These are phyloP conservation scores for Aspergillus niger DNA, from an alignment of 2,329 filamentous ascomycete species.

Conservation along the genomic window DNA sequence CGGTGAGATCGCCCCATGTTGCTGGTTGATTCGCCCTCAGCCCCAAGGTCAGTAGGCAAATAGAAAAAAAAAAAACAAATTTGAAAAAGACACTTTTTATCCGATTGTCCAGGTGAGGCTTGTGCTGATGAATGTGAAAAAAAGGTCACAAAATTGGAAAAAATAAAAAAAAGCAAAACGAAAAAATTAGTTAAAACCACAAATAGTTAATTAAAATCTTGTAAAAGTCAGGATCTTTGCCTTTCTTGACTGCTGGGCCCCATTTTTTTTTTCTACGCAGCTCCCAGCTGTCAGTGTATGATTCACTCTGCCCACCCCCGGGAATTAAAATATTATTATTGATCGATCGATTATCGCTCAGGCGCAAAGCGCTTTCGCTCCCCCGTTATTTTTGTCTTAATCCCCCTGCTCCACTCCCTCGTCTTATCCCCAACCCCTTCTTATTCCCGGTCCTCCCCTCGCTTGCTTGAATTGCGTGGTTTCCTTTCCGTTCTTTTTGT, in stretches of 20 bases:
- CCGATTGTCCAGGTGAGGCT: slow-evolving; percentile 6
- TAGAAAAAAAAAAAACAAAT: slow-evolving; percentile 1
- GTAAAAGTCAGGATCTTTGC: background rate
- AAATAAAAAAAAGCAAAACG: slow-evolving; percentile 2
- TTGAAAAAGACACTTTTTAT: slow-evolving; percentile 9
- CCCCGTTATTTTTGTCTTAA: slow-evolving; percentile 23
- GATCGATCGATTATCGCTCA: slow-evolving; percentile 16
- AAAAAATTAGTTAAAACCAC: no score
- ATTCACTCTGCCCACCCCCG: slow-evolving; percentile 2
- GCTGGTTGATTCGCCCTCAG: slow-evolving; percentile 1
- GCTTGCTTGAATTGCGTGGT: background rate
- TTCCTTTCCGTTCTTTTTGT: slow-evolving; percentile 12
- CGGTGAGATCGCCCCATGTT: slow-evolving; percentile 10
- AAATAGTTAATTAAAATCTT: background rate
- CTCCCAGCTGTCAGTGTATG: slow-evolving; percentile 4
- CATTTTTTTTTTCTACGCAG: slow-evolving; percentile 2
- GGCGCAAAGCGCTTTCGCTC: background rate
- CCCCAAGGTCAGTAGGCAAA: background rate
- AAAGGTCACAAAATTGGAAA: background rate
- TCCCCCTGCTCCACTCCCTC: slow-evolving; percentile 25
- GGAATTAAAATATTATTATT: slow-evolving; percentile 2
- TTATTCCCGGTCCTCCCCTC: slow-evolving; percentile 16
- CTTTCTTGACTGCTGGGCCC: background rate
- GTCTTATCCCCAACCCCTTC: slow-evolving; percentile 25
- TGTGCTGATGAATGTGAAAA: background rate